phyloP scores from a whole-genome alignment of 164 flowering plant genomes.

The Vitis cinerea region DNA sequence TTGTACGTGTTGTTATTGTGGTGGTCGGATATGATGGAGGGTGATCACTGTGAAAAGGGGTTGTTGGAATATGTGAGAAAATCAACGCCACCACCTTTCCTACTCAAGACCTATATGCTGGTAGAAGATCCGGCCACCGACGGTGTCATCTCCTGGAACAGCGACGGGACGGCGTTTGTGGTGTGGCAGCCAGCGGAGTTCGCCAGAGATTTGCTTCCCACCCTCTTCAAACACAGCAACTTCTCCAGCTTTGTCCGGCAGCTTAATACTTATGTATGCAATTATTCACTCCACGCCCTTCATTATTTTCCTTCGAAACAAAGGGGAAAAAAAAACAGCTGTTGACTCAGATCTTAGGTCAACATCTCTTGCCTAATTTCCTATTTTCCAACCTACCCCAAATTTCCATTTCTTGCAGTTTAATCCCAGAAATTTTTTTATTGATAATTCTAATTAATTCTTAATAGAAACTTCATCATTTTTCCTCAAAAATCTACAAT shows the following conservation, averaged over 20 bases:
- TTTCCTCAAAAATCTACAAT: background rate
- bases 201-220: constrained; percentile 75
- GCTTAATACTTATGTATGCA: constrained; percentile 81
- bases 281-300: background rate
- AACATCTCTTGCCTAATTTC: background rate
- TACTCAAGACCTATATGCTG: constrained; percentile 66
- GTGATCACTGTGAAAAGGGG: constrained; percentile 27
- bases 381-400: no score
- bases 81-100: constrained; percentile 59
- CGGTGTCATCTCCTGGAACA: constrained; percentile 68
- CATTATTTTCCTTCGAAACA: background rate
- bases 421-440: no score
- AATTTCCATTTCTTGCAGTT: no score
- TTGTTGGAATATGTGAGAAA: constrained; percentile 42
- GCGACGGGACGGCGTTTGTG: constrained; percentile 63
- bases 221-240: constrained; percentile 83
- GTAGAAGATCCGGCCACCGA: constrained; percentile 71
- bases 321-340: no score
- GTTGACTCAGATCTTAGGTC: constrained; percentile 3
- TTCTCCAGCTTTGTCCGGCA: constrained; percentile 93
- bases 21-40: background rate
- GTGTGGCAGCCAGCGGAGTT: constrained; percentile 86
- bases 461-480: background rate
- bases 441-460: no score
- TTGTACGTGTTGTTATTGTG: no score